These are phyloP conservation scores for Strombidium stylifer DNA, from an alignment of 73 alveolate species.

Conservation along the genomic window DNA sequence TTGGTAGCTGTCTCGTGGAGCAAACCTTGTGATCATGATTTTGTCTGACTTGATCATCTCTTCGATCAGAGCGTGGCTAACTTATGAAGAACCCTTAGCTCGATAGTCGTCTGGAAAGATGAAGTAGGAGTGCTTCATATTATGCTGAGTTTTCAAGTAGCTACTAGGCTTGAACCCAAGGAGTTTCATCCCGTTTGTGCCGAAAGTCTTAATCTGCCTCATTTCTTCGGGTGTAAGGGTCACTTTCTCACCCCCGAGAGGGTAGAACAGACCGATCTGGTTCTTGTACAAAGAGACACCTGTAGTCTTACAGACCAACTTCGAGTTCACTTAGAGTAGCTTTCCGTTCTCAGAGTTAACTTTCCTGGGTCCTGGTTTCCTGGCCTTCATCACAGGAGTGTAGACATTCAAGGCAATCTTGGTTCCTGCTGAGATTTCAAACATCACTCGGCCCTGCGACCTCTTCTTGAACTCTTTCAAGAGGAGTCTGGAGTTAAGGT, in stretches of 20 bases:
- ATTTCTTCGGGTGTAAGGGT: constrained; percentile 84
- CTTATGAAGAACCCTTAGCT: constrained; percentile 87
- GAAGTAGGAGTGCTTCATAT: constrained; percentile 91
- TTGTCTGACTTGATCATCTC: constrained; percentile 87
- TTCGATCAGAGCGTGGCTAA: constrained; percentile 88
- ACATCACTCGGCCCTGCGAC: constrained; percentile 78
- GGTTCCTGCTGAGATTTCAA: constrained; percentile 72
- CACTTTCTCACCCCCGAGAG: constrained; percentile 92
- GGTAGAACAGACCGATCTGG: constrained; percentile 84
- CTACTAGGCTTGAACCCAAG: constrained; percentile 93
- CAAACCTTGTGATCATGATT: constrained; percentile 92
- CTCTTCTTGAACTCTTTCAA: constrained; percentile 88
- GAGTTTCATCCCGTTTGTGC: constrained; percentile 90
- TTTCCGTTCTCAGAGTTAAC: constrained; percentile 85
- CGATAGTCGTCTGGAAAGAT: constrained; percentile 96
- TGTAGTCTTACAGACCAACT: constrained; percentile 85
- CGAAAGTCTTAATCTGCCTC: constrained; percentile 87
- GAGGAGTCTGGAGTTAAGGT: constrained; percentile 75
- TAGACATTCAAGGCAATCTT: constrained; percentile 87
- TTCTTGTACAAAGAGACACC: constrained; percentile 89
- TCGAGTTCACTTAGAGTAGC: constrained; percentile 73
- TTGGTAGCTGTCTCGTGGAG: constrained; percentile 87
- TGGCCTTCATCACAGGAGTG: constrained; percentile 76
- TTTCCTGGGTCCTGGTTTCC: constrained; percentile 82
- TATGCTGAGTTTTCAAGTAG: constrained; percentile 88